A percentile compares a stretch with the other conserved stretches of the same genome.
phyloP scores from a whole-genome alignment of 768 basidiomycete species.

The Termitomyces sp. region DNA sequence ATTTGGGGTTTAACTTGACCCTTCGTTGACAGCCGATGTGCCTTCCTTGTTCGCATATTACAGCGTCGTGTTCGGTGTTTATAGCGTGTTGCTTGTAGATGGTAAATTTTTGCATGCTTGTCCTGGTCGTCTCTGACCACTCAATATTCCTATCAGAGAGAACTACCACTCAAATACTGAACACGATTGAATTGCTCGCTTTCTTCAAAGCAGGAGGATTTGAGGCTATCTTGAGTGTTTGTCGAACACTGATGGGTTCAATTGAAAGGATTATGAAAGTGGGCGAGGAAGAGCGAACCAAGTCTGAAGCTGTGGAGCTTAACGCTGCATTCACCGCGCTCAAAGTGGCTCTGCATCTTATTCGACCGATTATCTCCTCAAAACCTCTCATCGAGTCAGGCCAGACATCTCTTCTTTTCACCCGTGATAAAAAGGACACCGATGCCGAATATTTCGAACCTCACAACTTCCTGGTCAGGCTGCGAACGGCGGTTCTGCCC shows the following conservation, averaged over 20 bases:
- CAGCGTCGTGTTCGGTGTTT: constrained; percentile 40
- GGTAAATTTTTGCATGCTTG: constrained; percentile 24
- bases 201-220: constrained; percentile 73
- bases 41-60: constrained; percentile 38
- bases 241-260: constrained; percentile 44
- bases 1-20: not conserved
- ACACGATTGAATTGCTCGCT: constrained; percentile 75
- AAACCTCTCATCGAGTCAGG: constrained; percentile 81
- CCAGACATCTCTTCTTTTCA: constrained; percentile 68
- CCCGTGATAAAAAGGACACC: constrained; percentile 73
- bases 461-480: constrained; percentile 78
- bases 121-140: constrained; percentile 8
- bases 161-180: constrained; percentile 62
- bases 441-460: constrained; percentile 81
- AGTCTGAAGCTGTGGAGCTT: constrained; percentile 55
- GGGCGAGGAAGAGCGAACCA: constrained; percentile 50
- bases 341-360: constrained; percentile 73
- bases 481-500: constrained; percentile 69
- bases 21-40: constrained; percentile 18
- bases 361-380: constrained; percentile 71
- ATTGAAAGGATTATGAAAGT: constrained; percentile 49
- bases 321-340: constrained; percentile 75
- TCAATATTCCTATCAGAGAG: constrained; percentile 48
- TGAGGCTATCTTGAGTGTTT: constrained; percentile 56
- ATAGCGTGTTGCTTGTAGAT: constrained; percentile 41